A percentile compares a stretch with the other conserved stretches of the same genome.
Evolutionary conservation across 495 filamentous ascomycete genomes (phyloP).

Genomic region (Aspergillus incahuasiensis): DNA sequence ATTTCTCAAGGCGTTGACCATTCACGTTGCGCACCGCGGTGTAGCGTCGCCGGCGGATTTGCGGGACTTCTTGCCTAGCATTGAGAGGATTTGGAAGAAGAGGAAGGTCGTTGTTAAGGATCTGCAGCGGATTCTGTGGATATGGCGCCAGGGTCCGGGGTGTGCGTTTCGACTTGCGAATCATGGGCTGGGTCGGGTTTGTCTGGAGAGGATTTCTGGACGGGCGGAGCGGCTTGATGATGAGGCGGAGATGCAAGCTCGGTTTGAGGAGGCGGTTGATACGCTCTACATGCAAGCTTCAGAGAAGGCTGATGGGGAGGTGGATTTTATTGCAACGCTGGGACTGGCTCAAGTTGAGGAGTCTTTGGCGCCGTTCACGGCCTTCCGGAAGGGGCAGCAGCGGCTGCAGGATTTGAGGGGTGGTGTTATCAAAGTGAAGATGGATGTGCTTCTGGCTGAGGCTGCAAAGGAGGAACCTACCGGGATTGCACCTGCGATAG

Average conservation of each 20-base stretch:
- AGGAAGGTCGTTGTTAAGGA: conserved; percentile 43
- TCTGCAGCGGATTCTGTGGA: conserved; percentile 40
- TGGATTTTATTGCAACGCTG: conserved; percentile 31
- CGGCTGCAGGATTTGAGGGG: conserved; percentile 43
- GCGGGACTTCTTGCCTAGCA: conserved; percentile 35
- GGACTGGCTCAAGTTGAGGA: conserved; percentile 36
- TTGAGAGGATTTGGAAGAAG: conserved; percentile 45
- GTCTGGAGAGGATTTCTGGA: conserved; percentile 22
- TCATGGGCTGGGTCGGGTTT: conserved; percentile 42
- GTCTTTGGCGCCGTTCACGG: conserved; percentile 38
- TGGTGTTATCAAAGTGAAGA: conserved; percentile 39
- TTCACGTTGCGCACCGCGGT: conserved; percentile 42
- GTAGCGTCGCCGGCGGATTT: conserved; percentile 34
- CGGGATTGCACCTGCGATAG: conserved; percentile 12
- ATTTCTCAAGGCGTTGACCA: conserved; percentile 36
- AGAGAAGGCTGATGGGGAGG: conserved; percentile 23
- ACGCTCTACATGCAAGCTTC: conserved; percentile 36
- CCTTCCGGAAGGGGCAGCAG: conserved; percentile 44
- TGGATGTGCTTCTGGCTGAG: conserved; percentile 29
- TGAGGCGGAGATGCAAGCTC: conserved; percentile 31
- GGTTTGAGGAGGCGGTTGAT: conserved; percentile 36
- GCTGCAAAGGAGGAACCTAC: conserved; percentile 4
- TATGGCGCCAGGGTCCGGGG: conserved; percentile 31
- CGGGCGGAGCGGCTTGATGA: conserved; percentile 23
- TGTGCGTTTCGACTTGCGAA: conserved; percentile 36